Conservation (phyloP, 805 yeast genomes). For the Teunomyces aglyptinius region DNA sequence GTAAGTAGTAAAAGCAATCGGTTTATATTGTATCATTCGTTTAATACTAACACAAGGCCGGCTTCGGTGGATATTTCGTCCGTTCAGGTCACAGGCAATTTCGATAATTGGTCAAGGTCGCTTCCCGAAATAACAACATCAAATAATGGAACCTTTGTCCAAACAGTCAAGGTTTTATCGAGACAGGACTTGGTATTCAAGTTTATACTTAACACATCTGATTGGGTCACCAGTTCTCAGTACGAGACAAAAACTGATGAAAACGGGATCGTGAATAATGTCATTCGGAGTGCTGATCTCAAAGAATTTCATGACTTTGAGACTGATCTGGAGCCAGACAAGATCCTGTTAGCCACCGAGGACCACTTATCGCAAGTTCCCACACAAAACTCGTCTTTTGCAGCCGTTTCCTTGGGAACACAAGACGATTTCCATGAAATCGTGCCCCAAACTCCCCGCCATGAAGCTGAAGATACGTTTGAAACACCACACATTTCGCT, state of each 20-base stretch:
- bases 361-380: constrained; percentile 19
- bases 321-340: not conserved
- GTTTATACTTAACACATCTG: constrained; percentile 33
- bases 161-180: constrained; percentile 18
- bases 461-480: constrained; percentile 13
- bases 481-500: constrained; percentile 25
- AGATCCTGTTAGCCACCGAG: not conserved
- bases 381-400: constrained; percentile 35
- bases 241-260: constrained; percentile 29
- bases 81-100: constrained; percentile 40
- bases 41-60: not conserved
- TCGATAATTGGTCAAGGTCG: constrained; percentile 38
- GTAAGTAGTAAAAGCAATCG: not conserved
- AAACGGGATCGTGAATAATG: constrained; percentile 36
- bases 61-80: constrained; percentile 8
- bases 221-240: constrained; percentile 28
- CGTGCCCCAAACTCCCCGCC: constrained; percentile 4
- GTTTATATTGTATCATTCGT: not conserved
- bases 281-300: constrained; percentile 28
- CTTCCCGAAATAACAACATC: constrained; percentile 14
- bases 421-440: constrained; percentile 13
- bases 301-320: constrained; percentile 1
- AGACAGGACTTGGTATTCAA: constrained; percentile 33
- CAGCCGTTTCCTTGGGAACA: constrained; percentile 34
- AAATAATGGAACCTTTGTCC: constrained; percentile 16